phyloP scores from a whole-genome alignment of 2,329 filamentous ascomycete species.

The Colletotrichum sp. region DNA sequence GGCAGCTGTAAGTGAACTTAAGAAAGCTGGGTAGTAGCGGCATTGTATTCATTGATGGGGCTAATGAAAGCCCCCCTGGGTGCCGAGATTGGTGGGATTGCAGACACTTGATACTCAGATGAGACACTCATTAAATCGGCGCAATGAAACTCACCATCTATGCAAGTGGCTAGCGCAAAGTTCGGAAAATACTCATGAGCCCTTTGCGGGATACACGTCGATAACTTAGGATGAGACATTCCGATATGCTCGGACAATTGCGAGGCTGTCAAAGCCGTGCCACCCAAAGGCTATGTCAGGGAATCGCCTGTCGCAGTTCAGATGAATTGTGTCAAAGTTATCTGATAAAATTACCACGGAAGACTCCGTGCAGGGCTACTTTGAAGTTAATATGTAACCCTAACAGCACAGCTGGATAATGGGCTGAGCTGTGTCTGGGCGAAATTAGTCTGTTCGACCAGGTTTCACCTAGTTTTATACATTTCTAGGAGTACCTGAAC shows the following conservation, averaged over 20 bases:
- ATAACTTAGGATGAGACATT: background rate
- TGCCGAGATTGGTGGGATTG: background rate
- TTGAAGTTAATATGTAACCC: background rate
- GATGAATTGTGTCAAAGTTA: background rate
- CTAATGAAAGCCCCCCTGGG: background rate
- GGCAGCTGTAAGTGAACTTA: background rate
- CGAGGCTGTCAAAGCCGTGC: background rate
- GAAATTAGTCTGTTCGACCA: background rate
- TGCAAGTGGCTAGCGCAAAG: background rate
- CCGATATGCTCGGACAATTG: background rate
- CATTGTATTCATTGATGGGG: background rate
- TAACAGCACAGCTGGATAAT: background rate
- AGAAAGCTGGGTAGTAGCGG: background rate
- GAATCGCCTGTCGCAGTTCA: background rate
- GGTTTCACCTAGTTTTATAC: background rate
- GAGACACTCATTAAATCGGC: background rate
- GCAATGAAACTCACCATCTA: background rate
- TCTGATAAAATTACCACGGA: background rate
- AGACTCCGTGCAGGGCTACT: background rate
- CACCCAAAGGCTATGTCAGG: background rate
- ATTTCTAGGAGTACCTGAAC: background rate
- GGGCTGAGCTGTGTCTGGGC: background rate
- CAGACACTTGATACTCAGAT: background rate
- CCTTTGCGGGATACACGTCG: background rate
- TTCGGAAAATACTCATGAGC: background rate